Conservation (phyloP, 441 rosid genomes). For the Aquilaria agallochum region DNA sequence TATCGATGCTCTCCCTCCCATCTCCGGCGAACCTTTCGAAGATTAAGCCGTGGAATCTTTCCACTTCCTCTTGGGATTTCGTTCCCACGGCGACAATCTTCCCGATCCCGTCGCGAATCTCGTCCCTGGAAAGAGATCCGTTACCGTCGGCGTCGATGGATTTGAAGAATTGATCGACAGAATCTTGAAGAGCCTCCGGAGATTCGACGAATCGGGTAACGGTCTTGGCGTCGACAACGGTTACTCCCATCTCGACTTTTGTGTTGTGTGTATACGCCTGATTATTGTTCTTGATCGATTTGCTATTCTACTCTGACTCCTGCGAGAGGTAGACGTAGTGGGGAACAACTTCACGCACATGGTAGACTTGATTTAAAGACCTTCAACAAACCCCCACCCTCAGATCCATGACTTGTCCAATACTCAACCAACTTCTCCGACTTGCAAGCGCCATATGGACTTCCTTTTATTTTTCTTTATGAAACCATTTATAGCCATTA, state of each 20-base stretch:
- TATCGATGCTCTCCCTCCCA: conserved; percentile 19
- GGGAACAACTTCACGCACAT: too few species aligned
- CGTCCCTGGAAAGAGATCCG: conserved; percentile 16
- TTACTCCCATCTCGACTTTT: conserved; percentile 20
- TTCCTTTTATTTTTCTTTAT: too few species aligned
- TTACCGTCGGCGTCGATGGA: conserved; percentile 18
- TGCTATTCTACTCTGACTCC: too few species aligned
- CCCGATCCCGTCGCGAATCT: conserved; percentile 17
- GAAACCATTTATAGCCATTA: too few species aligned
- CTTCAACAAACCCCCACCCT: too few species aligned
- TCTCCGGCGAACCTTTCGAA: conserved; percentile 31
- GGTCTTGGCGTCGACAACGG: conserved; percentile 21
- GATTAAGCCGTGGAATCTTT: conserved; percentile 1
- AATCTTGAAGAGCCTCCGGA: conserved; percentile 11
- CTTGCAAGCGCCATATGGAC: too few species aligned
- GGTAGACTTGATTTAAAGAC: too few species aligned
- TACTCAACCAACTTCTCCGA: too few species aligned
- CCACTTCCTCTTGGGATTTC: not conserved
- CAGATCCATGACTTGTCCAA: too few species aligned
- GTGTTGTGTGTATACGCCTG: too few species aligned
- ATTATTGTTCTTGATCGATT: too few species aligned
- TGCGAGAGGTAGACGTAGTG: too few species aligned
- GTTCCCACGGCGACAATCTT: conserved; percentile 18
- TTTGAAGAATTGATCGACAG: conserved; percentile 20
- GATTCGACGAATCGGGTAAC: conserved; percentile 25